Percentiles rank a stretch among this genome's conserved stretches.
Evolutionary conservation across 1,284 basidiomycete species (phyloP).

Genomic region (Ustilago lituana): DNA sequence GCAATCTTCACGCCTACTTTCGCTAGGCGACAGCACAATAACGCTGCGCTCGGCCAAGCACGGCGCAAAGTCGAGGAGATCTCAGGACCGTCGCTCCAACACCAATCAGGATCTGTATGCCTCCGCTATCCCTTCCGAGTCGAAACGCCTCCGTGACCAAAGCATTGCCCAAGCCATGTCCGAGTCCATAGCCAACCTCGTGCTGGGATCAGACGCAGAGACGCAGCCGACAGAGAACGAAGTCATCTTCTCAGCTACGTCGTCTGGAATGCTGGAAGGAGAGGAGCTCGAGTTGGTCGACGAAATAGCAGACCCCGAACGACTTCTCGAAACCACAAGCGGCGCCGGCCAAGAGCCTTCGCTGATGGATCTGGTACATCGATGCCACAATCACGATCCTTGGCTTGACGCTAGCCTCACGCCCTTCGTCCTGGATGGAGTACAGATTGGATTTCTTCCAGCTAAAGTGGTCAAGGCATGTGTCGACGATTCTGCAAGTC

Average conservation of each 20-base stretch:
- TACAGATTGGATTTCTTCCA: conserved; percentile 61
- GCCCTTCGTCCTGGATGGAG: conserved; percentile 52
- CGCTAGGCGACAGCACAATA: conserved; percentile 14
- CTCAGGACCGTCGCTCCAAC: not conserved
- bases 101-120: no score
- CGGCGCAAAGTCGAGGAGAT: no score
- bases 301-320: conserved; percentile 25
- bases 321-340: conserved; percentile 4
- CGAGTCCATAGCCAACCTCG: conserved; percentile 37
- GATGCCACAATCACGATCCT: conserved; percentile 62
- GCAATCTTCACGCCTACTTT: conserved; percentile 27
- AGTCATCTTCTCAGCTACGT: conserved; percentile 39
- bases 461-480: conserved; percentile 47
- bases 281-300: conserved; percentile 27
- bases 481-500: conserved; percentile 25
- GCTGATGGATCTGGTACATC: conserved; percentile 50
- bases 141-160: conserved; percentile 33
- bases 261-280: conserved; percentile 20
- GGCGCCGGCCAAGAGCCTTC: conserved; percentile 7
- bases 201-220: conserved; percentile 30
- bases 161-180: conserved; percentile 30
- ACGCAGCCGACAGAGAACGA: conserved; percentile 10
- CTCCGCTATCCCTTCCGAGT: conserved; percentile 38
- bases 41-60: conserved; percentile 16
- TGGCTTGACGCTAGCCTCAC: conserved; percentile 52